Conservation (phyloP, 306 rosid genomes). For the Cicer yamashitae region DNA sequence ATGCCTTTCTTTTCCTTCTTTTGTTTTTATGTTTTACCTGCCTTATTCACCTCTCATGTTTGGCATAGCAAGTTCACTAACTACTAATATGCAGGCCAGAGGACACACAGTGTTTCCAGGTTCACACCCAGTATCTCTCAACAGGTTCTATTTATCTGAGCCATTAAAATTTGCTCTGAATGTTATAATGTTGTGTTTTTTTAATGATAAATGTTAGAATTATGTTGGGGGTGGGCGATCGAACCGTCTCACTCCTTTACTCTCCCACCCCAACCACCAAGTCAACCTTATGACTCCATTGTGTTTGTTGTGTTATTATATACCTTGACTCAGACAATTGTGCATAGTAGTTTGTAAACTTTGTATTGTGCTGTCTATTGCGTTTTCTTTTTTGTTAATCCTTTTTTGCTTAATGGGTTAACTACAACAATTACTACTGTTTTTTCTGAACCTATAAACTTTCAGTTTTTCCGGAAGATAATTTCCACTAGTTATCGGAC, state of each 20-base stretch:
- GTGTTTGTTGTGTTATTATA: neutral
- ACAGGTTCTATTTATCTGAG: conserved; percentile 65
- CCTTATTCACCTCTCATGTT: conserved; percentile 33
- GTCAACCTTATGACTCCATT: neutral
- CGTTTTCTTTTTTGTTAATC: neutral
- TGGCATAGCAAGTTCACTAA: conserved; percentile 42
- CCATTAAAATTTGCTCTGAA: conserved; percentile 31
- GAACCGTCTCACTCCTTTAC: neutral
- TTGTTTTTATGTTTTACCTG: conserved; percentile 22
- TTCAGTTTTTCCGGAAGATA: conserved; percentile 13
- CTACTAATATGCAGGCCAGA: conserved; percentile 69
- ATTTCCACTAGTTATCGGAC: neutral
- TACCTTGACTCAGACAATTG: conserved; percentile 16
- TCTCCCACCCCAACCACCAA: neutral
- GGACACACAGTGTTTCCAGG: conserved; percentile 92
- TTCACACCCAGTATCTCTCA: conserved; percentile 98
- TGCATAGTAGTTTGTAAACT: conserved; percentile 16
- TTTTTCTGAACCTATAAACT: conserved; percentile 3
- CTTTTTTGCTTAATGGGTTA: neutral
- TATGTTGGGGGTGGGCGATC: neutral
- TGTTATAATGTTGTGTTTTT: neutral
- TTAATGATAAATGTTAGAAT: neutral
- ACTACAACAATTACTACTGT: conserved; percentile 5
- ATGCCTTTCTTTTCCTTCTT: neutral
- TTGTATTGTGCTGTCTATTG: conserved; percentile 30